Percentiles rank a stretch among this genome's conserved stretches.
Evolutionary conservation across 148 eudicot species (phyloP).

Genomic region (Polygonum maritimum): DNA sequence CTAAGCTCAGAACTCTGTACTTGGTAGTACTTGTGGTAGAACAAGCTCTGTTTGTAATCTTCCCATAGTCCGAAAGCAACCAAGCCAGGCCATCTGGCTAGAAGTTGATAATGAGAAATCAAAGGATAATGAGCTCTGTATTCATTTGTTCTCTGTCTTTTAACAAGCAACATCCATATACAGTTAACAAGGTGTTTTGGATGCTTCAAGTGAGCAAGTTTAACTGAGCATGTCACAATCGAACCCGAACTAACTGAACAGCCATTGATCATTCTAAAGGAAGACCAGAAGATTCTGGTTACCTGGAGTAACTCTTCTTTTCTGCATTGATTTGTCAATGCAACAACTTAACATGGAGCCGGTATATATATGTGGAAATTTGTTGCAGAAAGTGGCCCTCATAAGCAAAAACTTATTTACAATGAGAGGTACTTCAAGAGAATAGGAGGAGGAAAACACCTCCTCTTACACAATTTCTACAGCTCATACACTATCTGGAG

Average conservation of each 20-base stretch:
- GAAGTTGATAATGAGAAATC: background rate
- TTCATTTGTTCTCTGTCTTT: background rate
- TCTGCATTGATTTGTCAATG: background rate
- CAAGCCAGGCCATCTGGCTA: background rate
- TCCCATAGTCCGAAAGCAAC: background rate
- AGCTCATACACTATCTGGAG: background rate
- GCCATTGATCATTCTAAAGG: no score
- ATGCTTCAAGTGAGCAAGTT: background rate
- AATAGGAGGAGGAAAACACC: background rate
- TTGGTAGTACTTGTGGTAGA: background rate
- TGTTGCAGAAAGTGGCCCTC: background rate
- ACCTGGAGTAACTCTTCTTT: background rate
- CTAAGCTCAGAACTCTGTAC: background rate
- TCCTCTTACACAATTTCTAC: background rate
- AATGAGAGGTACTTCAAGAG: background rate
- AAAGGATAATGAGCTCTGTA: background rate
- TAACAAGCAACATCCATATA: background rate
- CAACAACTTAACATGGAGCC: background rate
- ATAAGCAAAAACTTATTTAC: background rate
- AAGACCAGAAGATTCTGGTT: background rate
- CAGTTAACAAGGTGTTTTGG: background rate
- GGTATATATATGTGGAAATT: background rate
- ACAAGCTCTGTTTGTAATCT: background rate
- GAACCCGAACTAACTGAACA: no score
- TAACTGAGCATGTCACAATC: background rate